Evolutionary conservation across 495 filamentous ascomycete genomes (phyloP).

Genomic region (Lepidopterella palustris): DNA sequence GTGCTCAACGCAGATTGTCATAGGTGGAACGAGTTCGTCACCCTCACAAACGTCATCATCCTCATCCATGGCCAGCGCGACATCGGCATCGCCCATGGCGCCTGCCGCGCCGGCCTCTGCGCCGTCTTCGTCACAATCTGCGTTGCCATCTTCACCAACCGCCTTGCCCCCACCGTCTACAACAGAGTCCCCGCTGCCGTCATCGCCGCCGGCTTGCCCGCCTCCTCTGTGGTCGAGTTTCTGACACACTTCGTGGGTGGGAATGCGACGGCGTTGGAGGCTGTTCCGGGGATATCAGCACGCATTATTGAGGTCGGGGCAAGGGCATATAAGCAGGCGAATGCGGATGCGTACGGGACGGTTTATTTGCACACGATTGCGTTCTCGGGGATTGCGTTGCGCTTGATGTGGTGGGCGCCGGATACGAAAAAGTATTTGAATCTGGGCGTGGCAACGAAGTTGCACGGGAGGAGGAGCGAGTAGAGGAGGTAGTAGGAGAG

Average conservation of each 20-base stretch:
- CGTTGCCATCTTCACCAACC: constrained; percentile 12
- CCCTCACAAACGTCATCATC: constrained; percentile 13
- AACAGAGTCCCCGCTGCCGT: background rate
- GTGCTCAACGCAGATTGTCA: too few species aligned
- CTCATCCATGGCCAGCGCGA: constrained; percentile 17
- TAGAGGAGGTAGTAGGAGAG: too few species aligned
- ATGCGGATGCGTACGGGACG: constrained; percentile 15
- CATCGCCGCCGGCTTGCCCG: background rate
- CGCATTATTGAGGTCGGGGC: constrained; percentile 8
- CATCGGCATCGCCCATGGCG: constrained; percentile 17
- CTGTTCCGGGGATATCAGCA: constrained; percentile 5
- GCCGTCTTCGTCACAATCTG: too few species aligned
- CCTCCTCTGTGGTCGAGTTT: background rate
- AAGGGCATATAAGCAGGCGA: constrained; percentile 18
- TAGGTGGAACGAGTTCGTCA: constrained; percentile 21
- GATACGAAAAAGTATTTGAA: too few species aligned
- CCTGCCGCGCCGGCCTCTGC: constrained; percentile 7
- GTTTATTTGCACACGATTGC: constrained; percentile 21
- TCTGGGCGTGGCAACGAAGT: too few species aligned
- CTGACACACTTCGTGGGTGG: constrained; percentile 12
- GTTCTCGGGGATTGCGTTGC: constrained; percentile 17
- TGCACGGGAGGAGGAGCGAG: too few species aligned
- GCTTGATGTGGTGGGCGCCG: too few species aligned
- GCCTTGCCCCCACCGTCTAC: background rate
- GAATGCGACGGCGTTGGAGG: constrained; percentile 1